phyloP scores from a whole-genome alignment of 345 rosid genomes.

The Excoecaria agallocha region DNA sequence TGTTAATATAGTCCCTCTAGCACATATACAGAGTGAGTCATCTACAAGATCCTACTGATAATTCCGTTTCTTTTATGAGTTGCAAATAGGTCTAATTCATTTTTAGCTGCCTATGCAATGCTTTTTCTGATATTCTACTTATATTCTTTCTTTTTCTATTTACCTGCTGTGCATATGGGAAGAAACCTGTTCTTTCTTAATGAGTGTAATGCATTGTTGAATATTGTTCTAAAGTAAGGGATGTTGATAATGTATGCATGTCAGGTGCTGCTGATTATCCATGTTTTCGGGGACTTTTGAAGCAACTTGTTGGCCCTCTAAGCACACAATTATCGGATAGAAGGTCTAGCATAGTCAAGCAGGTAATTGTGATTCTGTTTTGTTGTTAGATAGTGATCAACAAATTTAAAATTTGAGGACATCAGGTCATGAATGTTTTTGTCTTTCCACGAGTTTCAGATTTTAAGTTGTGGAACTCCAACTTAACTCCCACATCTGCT shows the following conservation, averaged over 20 bases:
- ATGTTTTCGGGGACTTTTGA: conserved; percentile 83
- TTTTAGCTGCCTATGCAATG: not conserved
- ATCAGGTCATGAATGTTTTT: not conserved
- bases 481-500: not conserved
- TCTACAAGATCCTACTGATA: not conserved
- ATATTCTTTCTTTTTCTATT: not conserved
- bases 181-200: too few relatives aligned
- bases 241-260: conserved; percentile 17
- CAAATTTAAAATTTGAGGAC: not conserved
- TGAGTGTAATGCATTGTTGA: not conserved
- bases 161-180: not conserved
- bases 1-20: not conserved
- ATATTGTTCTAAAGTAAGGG: conserved; percentile 9
- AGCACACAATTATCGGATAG: conserved; percentile 85
- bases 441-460: not conserved
- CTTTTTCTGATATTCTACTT: not conserved
- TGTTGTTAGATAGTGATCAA: not conserved
- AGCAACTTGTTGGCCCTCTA: conserved; percentile 87
- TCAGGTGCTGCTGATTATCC: conserved; percentile 88
- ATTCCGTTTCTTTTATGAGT: not conserved
- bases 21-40: too few relatives aligned
- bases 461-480: not conserved
- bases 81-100: not conserved
- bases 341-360: conserved; percentile 95
- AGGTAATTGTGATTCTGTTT: conserved; percentile 43